phyloP scores from a whole-genome alignment of 2,329 filamentous ascomycete species.

The Fusarium concolor region DNA sequence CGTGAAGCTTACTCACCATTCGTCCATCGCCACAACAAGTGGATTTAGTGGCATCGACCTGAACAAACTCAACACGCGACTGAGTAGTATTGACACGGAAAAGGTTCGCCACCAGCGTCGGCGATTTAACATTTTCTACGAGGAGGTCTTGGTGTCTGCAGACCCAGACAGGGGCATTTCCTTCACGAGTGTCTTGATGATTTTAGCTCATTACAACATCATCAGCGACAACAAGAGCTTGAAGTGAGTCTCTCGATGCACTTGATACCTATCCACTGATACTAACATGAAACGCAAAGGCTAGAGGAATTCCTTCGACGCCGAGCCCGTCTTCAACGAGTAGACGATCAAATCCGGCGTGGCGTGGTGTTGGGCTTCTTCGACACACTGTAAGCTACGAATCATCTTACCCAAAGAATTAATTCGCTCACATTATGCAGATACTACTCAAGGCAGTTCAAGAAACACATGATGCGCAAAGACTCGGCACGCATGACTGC shows the following conservation, averaged over 20 bases:
- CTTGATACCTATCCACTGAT: neutral
- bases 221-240: conserved; percentile 98
- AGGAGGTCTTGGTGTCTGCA: conserved; percentile 93
- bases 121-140: conserved; percentile 94
- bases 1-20: conserved; percentile 63
- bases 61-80: conserved; percentile 76
- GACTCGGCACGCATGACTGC: conserved; percentile 79
- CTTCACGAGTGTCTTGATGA: conserved; percentile 93
- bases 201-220: conserved; percentile 97
- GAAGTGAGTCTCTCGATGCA: conserved; percentile 62
- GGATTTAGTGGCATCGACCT: conserved; percentile 75
- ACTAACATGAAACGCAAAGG: conserved; percentile 59
- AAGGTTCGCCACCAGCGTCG: conserved; percentile 80
- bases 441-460: conserved; percentile 87
- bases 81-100: conserved; percentile 78
- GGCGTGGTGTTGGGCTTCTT: conserved; percentile 95
- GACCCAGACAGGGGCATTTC: conserved; percentile 90
- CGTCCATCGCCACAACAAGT: conserved; percentile 64
- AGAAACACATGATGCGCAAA: conserved; percentile 78
- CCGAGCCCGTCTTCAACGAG: conserved; percentile 87
- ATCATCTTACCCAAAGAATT: too few species aligned
- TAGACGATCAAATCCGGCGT: conserved; percentile 92
- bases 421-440: conserved; percentile 51
- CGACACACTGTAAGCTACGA: conserved; percentile 77
- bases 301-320: conserved; percentile 95